Base-by-base conservation (phyloP, 2,329 filamentous ascomycete species). In the Amphichorda felina region DNA sequence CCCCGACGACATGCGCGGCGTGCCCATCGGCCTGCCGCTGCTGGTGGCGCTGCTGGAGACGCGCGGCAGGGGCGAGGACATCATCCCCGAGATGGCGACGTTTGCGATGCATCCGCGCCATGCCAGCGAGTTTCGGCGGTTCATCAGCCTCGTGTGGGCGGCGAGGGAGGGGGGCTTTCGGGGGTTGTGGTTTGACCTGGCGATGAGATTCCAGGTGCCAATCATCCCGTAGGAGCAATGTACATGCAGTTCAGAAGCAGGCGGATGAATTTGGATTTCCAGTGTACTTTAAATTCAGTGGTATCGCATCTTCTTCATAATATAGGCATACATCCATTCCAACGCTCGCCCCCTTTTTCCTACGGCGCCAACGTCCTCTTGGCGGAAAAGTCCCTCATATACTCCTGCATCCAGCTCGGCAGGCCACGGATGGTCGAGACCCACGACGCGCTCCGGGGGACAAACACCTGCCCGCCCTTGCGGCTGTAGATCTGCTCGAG, bases 401-500 rank as follows among this genome's bases (percentile, higher is more conserved):
- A 17, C 15, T 17, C 16, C 29, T 50, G 38, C 27, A 44, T 8
- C 54, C 54, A 57, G 6, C 38, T 46, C 4, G 54, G 60, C 45
- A 53, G 53, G 3, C 50, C 59, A 25, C 61, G 54, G 24, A 65
- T 30, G 11, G 39, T 41, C 5, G 48, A 47, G 11, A 46, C 33
- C 35, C 40, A 25, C 7, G 40, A 38, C 4, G 40, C 38, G 7
- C 34, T 16, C 9, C 15, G 34, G 4, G 65, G 59, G 14, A 68
- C 41, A 14, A 66, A 52, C 4, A 65, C 39, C 42, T 66, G 59
- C 2, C 55, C 61, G 32, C 60, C 60, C 37, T 52, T 54, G 34
- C 60, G 52, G 16, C 50, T 55, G 14, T 62, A 38, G 13, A 70
- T 54, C 40, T 64, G 60, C 28, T 53, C 51, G 24, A 63, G 53